These are phyloP conservation scores for Cucurbitaria berberidis DNA, from an alignment of 2,329 filamentous ascomycete species.

Conservation along the genomic window DNA sequence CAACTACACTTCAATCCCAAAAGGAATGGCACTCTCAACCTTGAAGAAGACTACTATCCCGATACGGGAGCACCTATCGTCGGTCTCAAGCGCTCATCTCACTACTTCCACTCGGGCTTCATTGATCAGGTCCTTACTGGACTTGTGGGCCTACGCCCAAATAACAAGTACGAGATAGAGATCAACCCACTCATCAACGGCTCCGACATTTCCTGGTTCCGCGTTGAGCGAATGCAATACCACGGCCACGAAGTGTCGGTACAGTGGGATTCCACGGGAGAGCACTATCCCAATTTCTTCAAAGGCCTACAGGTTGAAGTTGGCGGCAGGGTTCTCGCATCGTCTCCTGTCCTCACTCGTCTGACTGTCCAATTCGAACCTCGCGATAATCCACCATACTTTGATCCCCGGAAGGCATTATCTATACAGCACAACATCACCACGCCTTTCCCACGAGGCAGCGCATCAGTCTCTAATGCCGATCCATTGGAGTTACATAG, in stretches of 20 bases:
- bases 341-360: constrained; percentile 31
- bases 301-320: constrained; percentile 48
- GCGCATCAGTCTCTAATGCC: constrained; percentile 34
- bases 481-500: constrained; percentile 39
- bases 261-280: constrained; percentile 52
- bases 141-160: constrained; percentile 52
- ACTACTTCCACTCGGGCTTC: constrained; percentile 57
- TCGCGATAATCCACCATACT: constrained; percentile 31
- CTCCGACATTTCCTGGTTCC: constrained; percentile 48
- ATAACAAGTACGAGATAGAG: constrained; percentile 48
- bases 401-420: constrained; percentile 44
- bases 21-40: constrained; percentile 40
- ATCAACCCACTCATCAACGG: constrained; percentile 50
- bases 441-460: constrained; percentile 41
- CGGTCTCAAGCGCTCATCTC: constrained; percentile 51
- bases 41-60: constrained; percentile 55
- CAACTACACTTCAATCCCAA: constrained; percentile 49
- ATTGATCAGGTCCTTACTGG: constrained; percentile 52
- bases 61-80: constrained; percentile 52
- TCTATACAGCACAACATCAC: constrained; percentile 44
- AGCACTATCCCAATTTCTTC: no score
- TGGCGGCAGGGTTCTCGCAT: constrained; percentile 43
- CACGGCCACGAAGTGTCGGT: constrained; percentile 52
- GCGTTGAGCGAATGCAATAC: constrained; percentile 51
- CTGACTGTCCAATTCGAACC: constrained; percentile 31